Base-by-base conservation (phyloP, 1,284 basidiomycete species). In the Naganishia sp. region DNA sequence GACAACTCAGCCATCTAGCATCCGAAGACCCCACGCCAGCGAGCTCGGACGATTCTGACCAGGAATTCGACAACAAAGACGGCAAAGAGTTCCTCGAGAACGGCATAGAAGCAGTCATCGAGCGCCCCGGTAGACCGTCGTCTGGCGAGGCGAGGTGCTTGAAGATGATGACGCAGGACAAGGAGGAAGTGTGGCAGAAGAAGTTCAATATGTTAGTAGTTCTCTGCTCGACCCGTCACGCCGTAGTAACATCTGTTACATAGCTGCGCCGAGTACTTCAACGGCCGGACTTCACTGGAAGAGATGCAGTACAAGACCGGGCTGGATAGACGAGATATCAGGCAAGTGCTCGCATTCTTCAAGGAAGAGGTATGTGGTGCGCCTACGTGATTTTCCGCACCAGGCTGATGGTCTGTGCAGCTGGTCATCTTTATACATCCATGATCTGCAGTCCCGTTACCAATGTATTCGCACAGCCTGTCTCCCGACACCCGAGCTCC, bases 391-490 rank as follows among this genome's bases (percentile, higher is more conserved):
- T 3, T 46, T 17, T 39, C 28, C 21, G 45, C 11, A 43, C 11
- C 4, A 41, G 17, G 50, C 62, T 64, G 18, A 55, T 18, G 13
- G 5, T 56, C 17, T 17, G 23, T 6, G 53, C 46, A 68, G 67
- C 63, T 68, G 4, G 50, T 68, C 23, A 64, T 60, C n/a, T 68
- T 68, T 42, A 52, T 61, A 32, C 67, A 68, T 43, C 67, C 67
- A 18, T 68, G 47, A 60, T 57, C 28, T 32, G 11, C 10, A 13
- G n/a, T n/a, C n/a, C 42, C 25, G 31, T 62, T 53, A 72, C 86
- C 88, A 91, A 23, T 72, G 74, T 9, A 91, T 80, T 13, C 82
- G 81, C 78, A 90, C 83, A 15, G 90, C 83, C 63, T 81, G 84
- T 71, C 89, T 83, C 17, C 84, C 86, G 23, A 92, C 87, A 0